phyloP scores from a whole-genome alignment of 1,284 basidiomycete genomes.

The Ganoderma sinense region DNA sequence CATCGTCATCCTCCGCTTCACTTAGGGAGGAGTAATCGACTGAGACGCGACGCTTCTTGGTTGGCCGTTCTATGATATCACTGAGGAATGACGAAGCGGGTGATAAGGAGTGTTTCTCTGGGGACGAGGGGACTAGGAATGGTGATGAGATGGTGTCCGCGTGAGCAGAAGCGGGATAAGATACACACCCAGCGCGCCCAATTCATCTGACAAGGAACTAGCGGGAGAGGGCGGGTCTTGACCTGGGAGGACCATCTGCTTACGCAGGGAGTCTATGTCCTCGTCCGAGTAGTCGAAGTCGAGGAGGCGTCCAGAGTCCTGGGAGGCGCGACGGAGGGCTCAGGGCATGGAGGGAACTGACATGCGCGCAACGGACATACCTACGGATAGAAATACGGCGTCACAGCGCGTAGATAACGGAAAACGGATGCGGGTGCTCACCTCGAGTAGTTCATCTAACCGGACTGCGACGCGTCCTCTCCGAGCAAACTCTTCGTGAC shows the following conservation, averaged over 20 bases:
- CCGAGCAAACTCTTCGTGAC: constrained; percentile 69
- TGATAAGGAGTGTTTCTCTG: constrained; percentile 52
- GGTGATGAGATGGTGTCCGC: constrained; percentile 11
- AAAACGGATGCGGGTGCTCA: constrained; percentile 43
- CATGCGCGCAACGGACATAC: constrained; percentile 6
- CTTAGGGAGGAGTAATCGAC: constrained; percentile 39
- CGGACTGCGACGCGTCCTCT: constrained; percentile 82
- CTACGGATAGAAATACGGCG: background rate
- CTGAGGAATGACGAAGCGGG: constrained; percentile 60
- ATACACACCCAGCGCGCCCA: constrained; percentile 43
- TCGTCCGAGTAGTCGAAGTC: constrained; percentile 82
- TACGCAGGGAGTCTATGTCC: constrained; percentile 74
- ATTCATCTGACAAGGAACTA: constrained; percentile 45
- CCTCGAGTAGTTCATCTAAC: constrained; percentile 87
- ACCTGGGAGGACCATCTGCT: constrained; percentile 67
- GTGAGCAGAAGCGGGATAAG: constrained; percentile 10
- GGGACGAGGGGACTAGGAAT: constrained; percentile 40
- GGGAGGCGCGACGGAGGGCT: background rate
- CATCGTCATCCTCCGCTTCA: constrained; percentile 44
- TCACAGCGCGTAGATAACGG: background rate
- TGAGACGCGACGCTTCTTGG: constrained; percentile 44
- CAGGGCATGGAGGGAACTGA: background rate
- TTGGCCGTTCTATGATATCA: constrained; percentile 42
- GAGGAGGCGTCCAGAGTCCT: constrained; percentile 80
- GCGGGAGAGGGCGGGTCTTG: constrained; percentile 50